Evolutionary conservation across 805 yeast species (phyloP), one percentile per base, ranked within the genome.

Genomic region (Clavispora carvajalis): DNA sequence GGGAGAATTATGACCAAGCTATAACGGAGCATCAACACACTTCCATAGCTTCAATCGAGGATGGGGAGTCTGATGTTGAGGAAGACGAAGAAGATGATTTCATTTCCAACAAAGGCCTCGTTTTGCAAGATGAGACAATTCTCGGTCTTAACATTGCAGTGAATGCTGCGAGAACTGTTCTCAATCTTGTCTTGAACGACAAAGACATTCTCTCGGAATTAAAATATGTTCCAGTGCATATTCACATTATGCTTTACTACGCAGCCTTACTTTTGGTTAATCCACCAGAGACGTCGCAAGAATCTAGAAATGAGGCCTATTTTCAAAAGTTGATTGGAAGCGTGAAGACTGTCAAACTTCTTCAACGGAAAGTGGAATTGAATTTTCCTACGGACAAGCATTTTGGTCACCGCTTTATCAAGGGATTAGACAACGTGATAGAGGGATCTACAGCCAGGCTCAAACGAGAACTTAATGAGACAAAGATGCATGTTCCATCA

Each of bases 221-320:
- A 44, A 72, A 71, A 49, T 82, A 77, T 50, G 82, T 80, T 16
- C 89, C 89, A 0, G 75, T 80, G n/a, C 87, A 82, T 54, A 77
- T 82, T 30, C 85, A 80, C 53, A 71, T 82, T 38, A 81, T 82
- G 86, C 59, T 80, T 10, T 82, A 80, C 53, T 81, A 80, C 49
- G 83, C 87, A 2, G 80, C 82, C 0, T 57, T 80, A 38, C 57
- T 80, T 22, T 59, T 80, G 5, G 57, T 80, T 28, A 73, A 74
- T 42, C 76, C 80, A 2, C 77, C 76, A 0, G 53, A 59, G 25
- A 18, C 34, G 4, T 15, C 21, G 1, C 33, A 37, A 6, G 41
- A 28, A 22, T 10, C 21, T 7, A 36, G 30, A 21, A 58, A 53
- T 2, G 53, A 47, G 8, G 52, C 54, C 1, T 51, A 57, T 22